Evolutionary conservation across 78 protist genomes (phyloP), one percentile per base, ranked within the genome.

Genomic region (Dictyostelium discoideum): DNA sequence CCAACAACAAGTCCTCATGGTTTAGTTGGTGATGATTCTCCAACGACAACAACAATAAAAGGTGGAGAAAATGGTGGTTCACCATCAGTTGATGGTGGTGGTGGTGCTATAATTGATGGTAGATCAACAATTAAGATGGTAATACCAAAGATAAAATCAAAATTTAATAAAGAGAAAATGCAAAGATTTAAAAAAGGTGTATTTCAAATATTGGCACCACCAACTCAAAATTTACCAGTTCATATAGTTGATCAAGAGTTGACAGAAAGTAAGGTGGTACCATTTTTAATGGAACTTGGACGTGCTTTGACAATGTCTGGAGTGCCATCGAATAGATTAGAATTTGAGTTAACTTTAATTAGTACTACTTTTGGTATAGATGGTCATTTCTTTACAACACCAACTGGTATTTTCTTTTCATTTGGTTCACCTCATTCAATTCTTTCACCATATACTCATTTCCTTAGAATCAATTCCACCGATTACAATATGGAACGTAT

Each of bases 381-480:
- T 44, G 95, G 95, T 72, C 85, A 90, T 81, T 90, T 90, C 60
- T 90, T 90, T 57, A 26, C 95, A 37, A 90, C 95, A 50, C 95
- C 95, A 22, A 90, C 95, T 9, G 95, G 95, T 72, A 90, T 90
- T 3, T 90, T 90, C 54, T 90, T 90, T 44, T 90, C 95, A 7
- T 90, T 90, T 82, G 95, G 95, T 67, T 90, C 95, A 7, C 95
- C 95, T 0, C 95, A 90, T 60, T 46, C 95, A 1, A 90, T 90
- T 90, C 84, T 90, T 29, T 90, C 95, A 48, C 95, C 95, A 48
- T 90, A 90, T 65, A 90, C 95, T 10, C 95, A 90, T 90, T 82
- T 90, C 18, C 46, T 90, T 9, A 46, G 95, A 32, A 90, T 90
- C 2, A 74, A 90, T 67, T 67, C 86, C 26, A 82, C 85, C 5